Evolutionary conservation across 768 basidiomycete genomes (phyloP), one percentile per base, ranked within the genome.

Genomic region (Dioszegia hungarica): DNA sequence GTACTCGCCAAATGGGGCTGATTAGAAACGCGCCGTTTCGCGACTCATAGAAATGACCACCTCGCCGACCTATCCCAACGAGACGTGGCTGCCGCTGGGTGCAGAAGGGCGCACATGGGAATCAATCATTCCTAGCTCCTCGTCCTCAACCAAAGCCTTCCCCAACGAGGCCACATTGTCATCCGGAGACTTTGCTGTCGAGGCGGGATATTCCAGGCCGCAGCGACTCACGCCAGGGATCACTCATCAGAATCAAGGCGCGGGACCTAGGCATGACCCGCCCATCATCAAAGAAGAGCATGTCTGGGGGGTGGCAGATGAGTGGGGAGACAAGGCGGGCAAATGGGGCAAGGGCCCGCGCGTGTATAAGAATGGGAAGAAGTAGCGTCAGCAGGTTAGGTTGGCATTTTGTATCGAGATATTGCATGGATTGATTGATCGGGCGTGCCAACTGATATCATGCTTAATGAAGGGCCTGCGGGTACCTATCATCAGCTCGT

Each of bases 11-110:
- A 15, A 38, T 10, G 36, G 4, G 17, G 25, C 49, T 51, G 22
- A 31, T n/a, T 44, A 74, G 74, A 82, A 82, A 74, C 80, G 84
- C 37, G 84, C 83, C 1, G 79, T 84, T 19, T 84, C 83, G 14
- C 77, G 83, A 24, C 73, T 85, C 19, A 73, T 80, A 56, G 83
- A 85, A 72, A 84, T 84, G 82, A 81, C 81, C 17, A 64, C 66
- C 1, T 68, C 66, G 12, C 61, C 64, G 11, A 61, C 56, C 2
- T 76, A 76, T 56, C 57, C 63, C 6, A 37, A 50, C 2, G 73
- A 76, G 54, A 62, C 61, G 49, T 76, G 75, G 75, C 45, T 70
- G 5, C 75, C 75, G 5, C 57, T 76, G 0, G 60, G 59, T 33
- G 22, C 46, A 6, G 52, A 54, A 5, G 57, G 57, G 6, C 46